phyloP scores from a whole-genome alignment of 1,284 basidiomycete species.

The Schizophyllum commune region DNA sequence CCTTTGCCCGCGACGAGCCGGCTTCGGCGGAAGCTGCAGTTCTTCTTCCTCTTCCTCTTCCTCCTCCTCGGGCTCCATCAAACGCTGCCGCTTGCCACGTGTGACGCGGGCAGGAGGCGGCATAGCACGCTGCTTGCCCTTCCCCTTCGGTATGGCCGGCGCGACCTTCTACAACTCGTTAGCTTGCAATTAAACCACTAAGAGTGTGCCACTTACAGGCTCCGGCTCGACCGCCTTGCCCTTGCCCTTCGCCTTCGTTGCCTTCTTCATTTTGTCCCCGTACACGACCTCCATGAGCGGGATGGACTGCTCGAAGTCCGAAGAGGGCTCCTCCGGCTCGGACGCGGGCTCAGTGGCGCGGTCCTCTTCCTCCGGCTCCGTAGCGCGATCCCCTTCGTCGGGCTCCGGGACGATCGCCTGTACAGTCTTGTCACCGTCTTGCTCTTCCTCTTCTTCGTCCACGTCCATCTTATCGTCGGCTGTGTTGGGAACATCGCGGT shows the following conservation, averaged over 20 bases:
- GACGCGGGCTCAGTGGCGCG: neutral
- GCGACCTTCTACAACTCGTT: slow-evolving; percentile 21
- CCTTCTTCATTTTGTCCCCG: neutral
- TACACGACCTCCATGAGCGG: neutral
- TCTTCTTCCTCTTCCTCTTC: slow-evolving; percentile 19
- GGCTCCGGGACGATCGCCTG: neutral
- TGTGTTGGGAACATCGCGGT: neutral
- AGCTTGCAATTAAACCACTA: slow-evolving; percentile 5
- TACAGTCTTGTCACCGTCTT: neutral
- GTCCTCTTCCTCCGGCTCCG: neutral
- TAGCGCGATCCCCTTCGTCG: neutral
- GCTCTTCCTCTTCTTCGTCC: neutral
- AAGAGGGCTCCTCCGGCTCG: neutral
- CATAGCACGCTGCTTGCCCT: slow-evolving; percentile 7
- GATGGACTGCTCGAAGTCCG: neutral
- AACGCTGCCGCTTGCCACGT: neutral
- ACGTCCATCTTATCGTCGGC: neutral
- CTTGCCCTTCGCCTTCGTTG: neutral
- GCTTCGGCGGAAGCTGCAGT: slow-evolving; percentile 11
- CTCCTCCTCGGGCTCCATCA: slow-evolving; percentile 14
- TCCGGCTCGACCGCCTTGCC: neutral
- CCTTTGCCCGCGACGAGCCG: slow-evolving; percentile 9
- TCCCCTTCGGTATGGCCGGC: slow-evolving; percentile 22
- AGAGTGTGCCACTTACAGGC: slow-evolving; percentile 2
- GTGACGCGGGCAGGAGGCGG: neutral